Evolutionary conservation across 116 monocot species (phyloP).

Genomic region (Iris pallida): DNA sequence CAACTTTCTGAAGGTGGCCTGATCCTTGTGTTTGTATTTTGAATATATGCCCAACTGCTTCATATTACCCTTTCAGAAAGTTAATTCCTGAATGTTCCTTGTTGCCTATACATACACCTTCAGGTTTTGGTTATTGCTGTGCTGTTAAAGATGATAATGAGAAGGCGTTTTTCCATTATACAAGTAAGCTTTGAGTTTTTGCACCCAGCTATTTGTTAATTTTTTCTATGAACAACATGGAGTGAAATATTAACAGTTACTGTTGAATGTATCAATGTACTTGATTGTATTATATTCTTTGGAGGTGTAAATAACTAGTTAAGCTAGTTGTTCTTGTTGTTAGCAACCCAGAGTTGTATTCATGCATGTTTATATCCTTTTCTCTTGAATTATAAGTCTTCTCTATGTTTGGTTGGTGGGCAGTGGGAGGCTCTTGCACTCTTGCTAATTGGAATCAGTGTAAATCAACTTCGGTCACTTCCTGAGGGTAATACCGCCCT

Average conservation of each 20-base stretch:
- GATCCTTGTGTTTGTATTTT: background rate
- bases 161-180: constrained; percentile 76
- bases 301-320: background rate
- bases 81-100: background rate
- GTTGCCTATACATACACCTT: constrained; percentile 1
- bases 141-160: constrained; percentile 83
- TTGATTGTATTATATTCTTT: background rate
- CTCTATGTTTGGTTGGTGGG: constrained; percentile 6
- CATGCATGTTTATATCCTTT: background rate
- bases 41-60: background rate
- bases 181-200: constrained; percentile 46
- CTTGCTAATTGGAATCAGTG: constrained; percentile 91
- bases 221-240: background rate
- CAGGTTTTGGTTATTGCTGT: constrained; percentile 94
- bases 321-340: too few species aligned
- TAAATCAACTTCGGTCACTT: constrained; percentile 74
- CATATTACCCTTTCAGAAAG: background rate
- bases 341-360: too few species aligned
- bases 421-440: constrained; percentile 99
- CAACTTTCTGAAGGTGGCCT: background rate
- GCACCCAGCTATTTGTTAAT: background rate
- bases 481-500: constrained; percentile 53
- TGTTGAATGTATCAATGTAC: too few species aligned
- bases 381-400: background rate
- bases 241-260: constrained; percentile 1